Evolutionary conservation across 805 yeast species (phyloP), one percentile per base, ranked within the genome.

Genomic region (Saccharomycopsis lassenensis): DNA sequence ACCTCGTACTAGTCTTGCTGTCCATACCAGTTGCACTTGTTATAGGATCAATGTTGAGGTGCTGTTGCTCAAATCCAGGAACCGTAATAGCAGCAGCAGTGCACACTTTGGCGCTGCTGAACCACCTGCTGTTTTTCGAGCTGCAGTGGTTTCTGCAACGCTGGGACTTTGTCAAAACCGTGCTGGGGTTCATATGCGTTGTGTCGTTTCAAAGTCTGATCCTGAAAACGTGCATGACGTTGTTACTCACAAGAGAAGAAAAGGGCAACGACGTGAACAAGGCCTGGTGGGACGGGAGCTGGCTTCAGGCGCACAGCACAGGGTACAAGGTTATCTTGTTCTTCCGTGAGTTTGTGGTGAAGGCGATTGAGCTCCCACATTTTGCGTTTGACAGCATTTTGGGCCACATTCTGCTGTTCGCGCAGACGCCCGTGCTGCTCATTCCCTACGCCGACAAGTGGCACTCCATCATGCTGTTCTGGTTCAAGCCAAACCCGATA

Each of bases 231-330:
- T 67, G 91, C 68, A 83, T 94, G 7, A 65, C 79, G 36, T 60
- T 74, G 48, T 64, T 77, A 60, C 67, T 93, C 55, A 84, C 96
- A 36, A 77, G 98, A 68, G 99, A 91, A 65, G 86, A 86, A 69
- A 85, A 85, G 77, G 83, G 82, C 52, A 96, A 89, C 62, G 84
- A 78, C 55, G 69, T 97, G 24, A 91, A 91, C 66, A 81, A 94
- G 50, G 97, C 98, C 20, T 91, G 94, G 93, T 91, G 99, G 99
- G 83, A 95, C 40, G 99, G 99, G 71, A 87, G 86, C 63, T 91
- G 99, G 99, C 86, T 87, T 59, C 91, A 94, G 41, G 69, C 83
- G 43, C 91, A 94, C 54, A 63, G 89, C 61, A 98, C 97, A 42
- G 76, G 78, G 74, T 75, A 79, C 71, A 95, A 96, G 15, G 73